Base-by-base conservation (phyloP, 768 basidiomycete species). In the Lactarius quietus region DNA sequence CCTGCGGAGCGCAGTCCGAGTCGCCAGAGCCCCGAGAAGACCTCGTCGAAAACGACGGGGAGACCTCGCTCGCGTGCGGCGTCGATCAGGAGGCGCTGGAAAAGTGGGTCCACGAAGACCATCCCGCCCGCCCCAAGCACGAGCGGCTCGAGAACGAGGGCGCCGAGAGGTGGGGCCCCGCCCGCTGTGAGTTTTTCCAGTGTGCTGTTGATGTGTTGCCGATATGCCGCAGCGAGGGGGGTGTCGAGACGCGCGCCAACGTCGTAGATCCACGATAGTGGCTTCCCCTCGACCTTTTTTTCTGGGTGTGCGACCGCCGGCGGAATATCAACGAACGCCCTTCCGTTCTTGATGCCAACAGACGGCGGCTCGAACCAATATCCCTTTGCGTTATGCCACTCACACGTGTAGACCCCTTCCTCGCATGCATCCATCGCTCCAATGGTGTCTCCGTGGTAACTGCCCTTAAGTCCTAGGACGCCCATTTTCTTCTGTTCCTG, bases 371-470 rank as follows among this genome's bases (percentile, higher is more conserved):
- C 93, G 70, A 98, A 86, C 96, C 96, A 98, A 71, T 84, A 89
- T 0, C 96, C 96, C 72, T 93, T 88, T 7, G 93, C 89, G 61
- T 88, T 78, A 74, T 98, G 95, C 95, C 96, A 98, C 74, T 98
- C 96, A 69, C 94, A 97, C 1, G 90, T 90, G 75, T 90, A 98
- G 2, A 95, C 88, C 10, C 92, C 90, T 71, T 95, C 92, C 72
- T 91, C 88, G 68, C 86, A 90, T 8, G 96, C 95, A 69, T 98
- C 93, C 96, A 98, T 98, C 2, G 89, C 88, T 0, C 96, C 96
- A 66, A 98, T 95, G 15, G 96, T 98, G 75, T 98, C 96, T 2
- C 96, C 96, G 72, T 98, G 96, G 77, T 98, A 98, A 72, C 93
- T 93, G 6, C 96, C 96, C 69, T 86, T 88, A 51, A 98, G 71